These are phyloP conservation scores for Fraxinus paxiana DNA, from an alignment of 305 asterid genomes.

Conservation along the genomic window DNA sequence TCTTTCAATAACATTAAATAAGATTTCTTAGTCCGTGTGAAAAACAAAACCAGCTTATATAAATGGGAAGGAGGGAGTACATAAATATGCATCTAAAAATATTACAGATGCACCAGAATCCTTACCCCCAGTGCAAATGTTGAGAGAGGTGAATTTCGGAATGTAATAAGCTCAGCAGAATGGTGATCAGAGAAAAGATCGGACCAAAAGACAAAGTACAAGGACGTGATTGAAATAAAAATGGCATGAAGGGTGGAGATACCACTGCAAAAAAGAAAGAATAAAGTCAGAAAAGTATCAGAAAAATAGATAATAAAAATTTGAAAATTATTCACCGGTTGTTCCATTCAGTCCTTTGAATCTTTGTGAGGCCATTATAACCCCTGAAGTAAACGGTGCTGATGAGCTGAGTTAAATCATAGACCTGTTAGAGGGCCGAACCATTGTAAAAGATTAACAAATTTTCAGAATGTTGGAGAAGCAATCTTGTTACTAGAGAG, in stretches of 20 bases:
- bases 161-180: slow-evolving; percentile 52
- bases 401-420: slow-evolving; percentile 72
- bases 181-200: slow-evolving; percentile 64
- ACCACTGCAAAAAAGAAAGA: slow-evolving; percentile 56
- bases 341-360: slow-evolving; percentile 84
- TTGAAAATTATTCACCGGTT: slow-evolving; percentile 55
- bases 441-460: slow-evolving; percentile 20
- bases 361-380: slow-evolving; percentile 68
- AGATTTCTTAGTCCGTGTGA: too few species aligned
- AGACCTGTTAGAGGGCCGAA: slow-evolving; percentile 49
- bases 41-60: too few species aligned
- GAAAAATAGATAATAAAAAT: slow-evolving; percentile 4
- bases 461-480: background rate
- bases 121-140: slow-evolving; percentile 84
- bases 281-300: slow-evolving; percentile 22
- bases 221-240: slow-evolving; percentile 61
- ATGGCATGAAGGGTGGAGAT: slow-evolving; percentile 87
- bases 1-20: too few species aligned
- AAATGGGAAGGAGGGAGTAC: too few species aligned
- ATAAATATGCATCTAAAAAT: background rate
- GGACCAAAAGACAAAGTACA: slow-evolving; percentile 88
- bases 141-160: slow-evolving; percentile 65
- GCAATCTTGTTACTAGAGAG: background rate
- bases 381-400: slow-evolving; percentile 69
- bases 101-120: slow-evolving; percentile 18